Evolutionary conservation across 129 eudicot genomes (phyloP), one percentile per base, ranked within the genome.

Genomic region (Arctium lappa): DNA sequence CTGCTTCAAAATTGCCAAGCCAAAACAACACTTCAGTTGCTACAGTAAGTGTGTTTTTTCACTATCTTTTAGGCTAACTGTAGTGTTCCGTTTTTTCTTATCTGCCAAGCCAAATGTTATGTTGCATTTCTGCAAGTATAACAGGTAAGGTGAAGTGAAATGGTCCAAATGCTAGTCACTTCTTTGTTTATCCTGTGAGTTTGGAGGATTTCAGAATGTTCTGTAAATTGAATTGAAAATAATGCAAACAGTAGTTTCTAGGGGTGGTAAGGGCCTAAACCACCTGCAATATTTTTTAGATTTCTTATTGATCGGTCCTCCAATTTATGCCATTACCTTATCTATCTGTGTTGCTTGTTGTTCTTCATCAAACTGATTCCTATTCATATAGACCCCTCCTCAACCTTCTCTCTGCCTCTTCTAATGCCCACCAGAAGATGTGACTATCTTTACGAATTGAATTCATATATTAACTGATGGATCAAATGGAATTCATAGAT

Each of bases 71-170:
- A 16, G 50, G 71, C 80, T 1, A 63, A 34, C 13, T 37, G 13
- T 65, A 27, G 62, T 78, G 81, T 70, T 63, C 22, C 63, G 27
- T 22, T 66, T 39, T 38, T 29, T 65, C 63, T 36, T 39, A 65
- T 36, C 29, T 38, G 74, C 30, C 38, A 38, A 66, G 15, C 29
- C 30, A 66, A 40, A 29, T 68, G 60, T 18, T 36, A 22, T 63
- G 72, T 38, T 79, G 40, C 74, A 79, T 13, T 62, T 29, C 8
- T 63, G 81, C 71, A 10, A 60, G 81, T 7, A 66, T 18, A 66
- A 27, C 2, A 66, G 13, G 4, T 18, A 66, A 18, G 71, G 71
- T 66, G 34, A 66, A 29, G 32, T 66, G 71, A 8, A 65, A 15
- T 60, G 29, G 68, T 60, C 8, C 6, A 60, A 60, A 60, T 60